Evolutionary conservation across 768 basidiomycete species (phyloP).

Genomic region (Gloeostereum incarnatum): DNA sequence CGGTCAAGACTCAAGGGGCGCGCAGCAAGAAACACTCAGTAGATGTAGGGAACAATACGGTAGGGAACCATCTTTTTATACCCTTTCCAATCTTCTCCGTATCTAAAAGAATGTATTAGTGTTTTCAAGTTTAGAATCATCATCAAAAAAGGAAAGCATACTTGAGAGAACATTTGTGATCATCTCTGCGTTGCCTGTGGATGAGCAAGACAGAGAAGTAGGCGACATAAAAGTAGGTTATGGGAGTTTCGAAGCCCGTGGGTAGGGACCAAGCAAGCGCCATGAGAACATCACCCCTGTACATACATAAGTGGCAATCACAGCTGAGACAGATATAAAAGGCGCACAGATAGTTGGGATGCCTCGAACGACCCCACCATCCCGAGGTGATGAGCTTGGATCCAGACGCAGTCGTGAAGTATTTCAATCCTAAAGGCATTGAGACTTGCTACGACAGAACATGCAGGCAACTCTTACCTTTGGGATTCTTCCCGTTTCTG

Average conservation of each 20-base stretch:
- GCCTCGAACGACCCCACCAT: constrained; percentile 94
- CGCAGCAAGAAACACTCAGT: too few relatives aligned
- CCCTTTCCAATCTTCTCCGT: constrained; percentile 89
- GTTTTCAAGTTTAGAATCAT: too few relatives aligned
- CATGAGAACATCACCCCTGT: constrained; percentile 82
- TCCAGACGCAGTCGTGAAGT: constrained; percentile 74
- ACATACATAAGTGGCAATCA: neutral
- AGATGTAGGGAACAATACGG: constrained; percentile 79
- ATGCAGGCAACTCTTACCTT: constrained; percentile 44
- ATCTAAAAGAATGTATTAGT: constrained; percentile 53
- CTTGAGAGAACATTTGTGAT: constrained; percentile 88
- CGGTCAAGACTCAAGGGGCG: too few relatives aligned
- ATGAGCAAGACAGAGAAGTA: constrained; percentile 88
- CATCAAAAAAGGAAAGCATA: constrained; percentile 23
- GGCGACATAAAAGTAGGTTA: constrained; percentile 90
- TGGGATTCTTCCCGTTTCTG: constrained; percentile 87
- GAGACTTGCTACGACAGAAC: neutral
- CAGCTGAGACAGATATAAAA: neutral
- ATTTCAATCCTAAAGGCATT: constrained; percentile 54
- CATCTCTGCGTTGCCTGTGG: constrained; percentile 86
- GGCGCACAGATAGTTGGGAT: constrained; percentile 83
- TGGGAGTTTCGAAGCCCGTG: constrained; percentile 83
- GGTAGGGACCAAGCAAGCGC: constrained; percentile 89
- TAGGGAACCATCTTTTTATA: constrained; percentile 84
- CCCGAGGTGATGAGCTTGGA: constrained; percentile 89